Conservation (phyloP, 345 rosid genomes). For the Gossypium longicalyx region DNA sequence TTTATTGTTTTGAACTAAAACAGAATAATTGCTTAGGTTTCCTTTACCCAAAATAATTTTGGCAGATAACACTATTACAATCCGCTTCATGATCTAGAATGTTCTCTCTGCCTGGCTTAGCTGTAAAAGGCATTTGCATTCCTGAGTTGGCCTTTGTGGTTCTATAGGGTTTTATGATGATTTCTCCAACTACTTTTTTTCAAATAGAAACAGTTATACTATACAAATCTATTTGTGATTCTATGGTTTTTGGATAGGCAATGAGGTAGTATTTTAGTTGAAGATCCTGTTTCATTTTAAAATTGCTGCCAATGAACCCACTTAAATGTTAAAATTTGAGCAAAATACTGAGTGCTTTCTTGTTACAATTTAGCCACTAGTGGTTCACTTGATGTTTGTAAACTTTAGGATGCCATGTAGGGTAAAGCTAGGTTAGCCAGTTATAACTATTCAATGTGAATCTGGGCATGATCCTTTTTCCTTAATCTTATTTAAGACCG, state of each 20-base stretch:
- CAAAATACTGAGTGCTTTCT: neutral
- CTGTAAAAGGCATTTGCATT: neutral
- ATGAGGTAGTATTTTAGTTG: neutral
- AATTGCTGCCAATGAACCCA: neutral
- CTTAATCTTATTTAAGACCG: neutral
- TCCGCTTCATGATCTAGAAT: neutral
- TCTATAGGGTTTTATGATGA: neutral
- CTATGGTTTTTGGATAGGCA: neutral
- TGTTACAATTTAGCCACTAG: neutral
- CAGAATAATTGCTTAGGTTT: neutral
- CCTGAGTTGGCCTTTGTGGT: neutral
- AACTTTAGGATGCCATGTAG: neutral
- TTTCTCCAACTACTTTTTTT: neutral
- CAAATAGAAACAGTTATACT: neutral
- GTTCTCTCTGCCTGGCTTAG: neutral
- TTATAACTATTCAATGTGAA: neutral
- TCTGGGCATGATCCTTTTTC: neutral
- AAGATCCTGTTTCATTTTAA: neutral
- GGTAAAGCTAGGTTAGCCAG: neutral
- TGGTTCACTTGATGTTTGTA: neutral
- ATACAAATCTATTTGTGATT: neutral
- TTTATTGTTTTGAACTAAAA: neutral
- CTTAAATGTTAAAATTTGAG: neutral
- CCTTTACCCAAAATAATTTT: neutral
- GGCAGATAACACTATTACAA: neutral